A percentile compares a stretch with the other conserved stretches of the same genome.
Conservation (phyloP, 2,329 filamentous ascomycete species). For the Dothistroma septosporum region DNA sequence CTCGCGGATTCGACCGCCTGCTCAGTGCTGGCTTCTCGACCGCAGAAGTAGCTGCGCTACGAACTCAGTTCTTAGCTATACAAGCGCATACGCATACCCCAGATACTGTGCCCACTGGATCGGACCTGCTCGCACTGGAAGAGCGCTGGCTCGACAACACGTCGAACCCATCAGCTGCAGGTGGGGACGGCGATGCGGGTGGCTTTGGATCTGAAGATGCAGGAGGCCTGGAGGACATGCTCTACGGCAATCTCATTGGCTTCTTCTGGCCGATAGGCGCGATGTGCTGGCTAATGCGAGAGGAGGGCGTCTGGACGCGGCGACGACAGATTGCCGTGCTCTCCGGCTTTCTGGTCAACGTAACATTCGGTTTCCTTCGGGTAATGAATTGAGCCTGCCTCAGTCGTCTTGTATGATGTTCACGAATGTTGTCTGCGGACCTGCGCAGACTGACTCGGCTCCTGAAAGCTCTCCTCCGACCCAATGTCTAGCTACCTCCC, state of each 20-base stretch:
- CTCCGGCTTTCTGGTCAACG: slow-evolving; percentile 75
- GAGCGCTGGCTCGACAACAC: slow-evolving; percentile 80
- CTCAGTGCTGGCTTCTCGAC: slow-evolving; percentile 75
- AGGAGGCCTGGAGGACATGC: slow-evolving; percentile 73
- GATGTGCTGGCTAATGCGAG: slow-evolving; percentile 76
- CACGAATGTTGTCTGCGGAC: slow-evolving; percentile 25
- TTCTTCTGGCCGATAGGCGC: slow-evolving; percentile 94
- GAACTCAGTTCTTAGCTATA: slow-evolving; percentile 83
- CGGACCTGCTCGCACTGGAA: slow-evolving; percentile 72
- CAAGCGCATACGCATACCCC: slow-evolving; percentile 78
- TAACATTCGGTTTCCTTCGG: slow-evolving; percentile 68
- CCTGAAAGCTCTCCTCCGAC: not conserved
- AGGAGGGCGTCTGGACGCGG: slow-evolving; percentile 82
- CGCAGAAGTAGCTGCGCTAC: slow-evolving; percentile 76
- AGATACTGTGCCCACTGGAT: slow-evolving; percentile 79
- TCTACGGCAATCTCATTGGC: slow-evolving; percentile 83
- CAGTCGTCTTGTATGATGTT: slow-evolving; percentile 1
- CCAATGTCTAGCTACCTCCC: slow-evolving; percentile 21
- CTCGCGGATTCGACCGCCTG: slow-evolving; percentile 83
- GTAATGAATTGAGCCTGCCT: slow-evolving; percentile 42
- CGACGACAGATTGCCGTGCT: slow-evolving; percentile 82
- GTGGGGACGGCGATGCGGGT: slow-evolving; percentile 37
- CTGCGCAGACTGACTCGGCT: slow-evolving; percentile 20
- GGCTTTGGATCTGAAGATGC: slow-evolving; percentile 54
- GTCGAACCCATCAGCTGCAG: slow-evolving; percentile 33